Base-by-base conservation (phyloP, 1,284 basidiomycete species). In the Takashimella koratensis region DNA sequence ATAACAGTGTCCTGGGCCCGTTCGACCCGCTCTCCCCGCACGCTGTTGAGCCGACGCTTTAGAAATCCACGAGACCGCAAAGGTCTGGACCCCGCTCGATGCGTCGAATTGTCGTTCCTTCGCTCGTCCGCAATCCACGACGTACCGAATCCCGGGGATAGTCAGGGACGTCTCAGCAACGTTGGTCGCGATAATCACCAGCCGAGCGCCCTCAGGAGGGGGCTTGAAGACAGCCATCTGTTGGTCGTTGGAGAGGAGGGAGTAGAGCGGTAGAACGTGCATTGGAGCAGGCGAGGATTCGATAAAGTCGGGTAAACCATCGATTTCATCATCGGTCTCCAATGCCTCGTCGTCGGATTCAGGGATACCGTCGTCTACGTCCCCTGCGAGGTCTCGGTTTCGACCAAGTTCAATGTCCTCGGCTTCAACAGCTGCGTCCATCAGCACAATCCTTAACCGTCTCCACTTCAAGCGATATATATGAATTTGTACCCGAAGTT, bases 161-260 rank as follows among this genome's bases (percentile, higher is more conserved):
- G 86, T 89, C 41, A 89, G 78, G 3, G 86, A 87, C 0, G 86
- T 89, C 63, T 89, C 86, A 12, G 86, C 86, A 10, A 89, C 86
- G 68, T 89, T 89, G 25, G 86, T 89, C 0, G 86, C 80, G 6
- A 89, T 80, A 13, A 88, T 84, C 19, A 88, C 85, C 1, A 89
- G 79, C 10, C 86, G 82, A 27, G 81, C 75, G 1, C 82, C 84
- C 11, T 76, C 74, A 1, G 86, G 86, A 2, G 86, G 84, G 3
- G 80, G 78, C 51, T 82, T 76, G 71, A 89, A 89, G 5, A 88
- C 86, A 44, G 79, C 78, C 82, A 88, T 85, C 69, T 89, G 86
- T 66, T 86, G 84, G 42, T 87, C 84, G 46, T 83, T 84, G 0
- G 86, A 79, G 1, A 89, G 75, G 1, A 88, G 78, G 5, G 86